Conservation (phyloP, 2,329 filamentous ascomycete species). For the Colletotrichum siamense region DNA sequence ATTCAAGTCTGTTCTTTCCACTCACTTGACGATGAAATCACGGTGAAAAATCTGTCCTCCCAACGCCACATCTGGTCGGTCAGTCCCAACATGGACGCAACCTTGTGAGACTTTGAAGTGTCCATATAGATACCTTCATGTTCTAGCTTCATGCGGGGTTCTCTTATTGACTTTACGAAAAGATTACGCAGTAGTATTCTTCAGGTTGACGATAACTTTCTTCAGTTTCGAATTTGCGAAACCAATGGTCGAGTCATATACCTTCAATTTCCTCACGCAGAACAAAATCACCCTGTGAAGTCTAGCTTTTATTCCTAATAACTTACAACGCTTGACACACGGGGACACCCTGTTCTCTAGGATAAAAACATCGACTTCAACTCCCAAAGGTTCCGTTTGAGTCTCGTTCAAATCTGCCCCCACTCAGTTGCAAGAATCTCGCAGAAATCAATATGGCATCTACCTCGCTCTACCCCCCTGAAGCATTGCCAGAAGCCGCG, state of each 20-base stretch:
- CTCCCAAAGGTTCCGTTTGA: neutral
- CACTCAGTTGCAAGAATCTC: neutral
- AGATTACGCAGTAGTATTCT: too few species aligned
- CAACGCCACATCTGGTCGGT: neutral
- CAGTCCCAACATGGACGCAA: neutral
- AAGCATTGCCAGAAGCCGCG: neutral
- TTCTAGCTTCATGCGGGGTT: accelerated
- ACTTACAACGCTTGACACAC: neutral
- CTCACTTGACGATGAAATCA: neutral
- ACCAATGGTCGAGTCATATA: neutral
- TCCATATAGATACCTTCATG: neutral
- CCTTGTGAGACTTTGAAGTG: neutral
- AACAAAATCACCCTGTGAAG: neutral
- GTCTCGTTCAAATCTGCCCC: neutral
- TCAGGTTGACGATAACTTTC: neutral
- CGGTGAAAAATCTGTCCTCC: too few species aligned
- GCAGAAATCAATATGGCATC: neutral
- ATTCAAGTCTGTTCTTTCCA: accelerated
- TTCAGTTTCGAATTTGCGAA: neutral
- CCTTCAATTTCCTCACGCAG: too few species aligned
- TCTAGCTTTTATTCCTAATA: accelerated
- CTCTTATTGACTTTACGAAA: too few species aligned
- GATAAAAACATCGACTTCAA: accelerated
- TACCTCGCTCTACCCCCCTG: neutral
- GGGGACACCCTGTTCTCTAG: too few species aligned